Conservation (phyloP, 768 basidiomycete species). For the Strobilomyces confusus region DNA sequence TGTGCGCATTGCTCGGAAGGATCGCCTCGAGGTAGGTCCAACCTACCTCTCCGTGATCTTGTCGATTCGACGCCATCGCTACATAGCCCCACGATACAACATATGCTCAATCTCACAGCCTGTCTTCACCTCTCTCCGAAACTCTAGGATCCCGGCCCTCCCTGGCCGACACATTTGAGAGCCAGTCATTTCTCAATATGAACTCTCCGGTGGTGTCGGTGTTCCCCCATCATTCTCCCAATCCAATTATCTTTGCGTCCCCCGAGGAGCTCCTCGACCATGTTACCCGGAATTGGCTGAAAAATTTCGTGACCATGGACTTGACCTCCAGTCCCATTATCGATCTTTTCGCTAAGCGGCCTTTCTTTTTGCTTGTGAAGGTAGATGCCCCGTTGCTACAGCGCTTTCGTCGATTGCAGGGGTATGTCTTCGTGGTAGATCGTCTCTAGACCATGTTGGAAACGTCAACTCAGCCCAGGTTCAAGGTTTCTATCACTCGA, state of each 20-base stretch:
- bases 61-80: background rate
- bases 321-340: slow-evolving; percentile 53
- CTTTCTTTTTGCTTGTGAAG: slow-evolving; percentile 83
- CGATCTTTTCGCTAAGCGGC: slow-evolving; percentile 72
- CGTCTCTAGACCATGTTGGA: slow-evolving; percentile 6
- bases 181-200: slow-evolving; percentile 19
- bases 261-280: slow-evolving; percentile 59
- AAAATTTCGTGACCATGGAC: slow-evolving; percentile 78
- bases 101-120: background rate
- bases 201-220: slow-evolving; percentile 15
- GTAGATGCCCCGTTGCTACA: slow-evolving; percentile 79
- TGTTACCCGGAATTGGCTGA: slow-evolving; percentile 78
- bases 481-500: slow-evolving; percentile 46
- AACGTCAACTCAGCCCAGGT: slow-evolving; percentile 11
- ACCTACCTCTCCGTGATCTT: background rate
- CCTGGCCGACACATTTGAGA: background rate
- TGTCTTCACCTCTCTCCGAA: background rate
- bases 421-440: slow-evolving; percentile 33
- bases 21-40: slow-evolving; percentile 16
- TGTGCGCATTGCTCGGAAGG: slow-evolving; percentile 37
- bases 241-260: slow-evolving; percentile 37
- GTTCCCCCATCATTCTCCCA: slow-evolving; percentile 22
- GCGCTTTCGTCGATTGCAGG: slow-evolving; percentile 58
- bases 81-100: slow-evolving; percentile 8
- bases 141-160: background rate